These are phyloP conservation scores for Microsporum audouinii DNA, from an alignment of 2,329 filamentous ascomycete species.

Conservation along the genomic window DNA sequence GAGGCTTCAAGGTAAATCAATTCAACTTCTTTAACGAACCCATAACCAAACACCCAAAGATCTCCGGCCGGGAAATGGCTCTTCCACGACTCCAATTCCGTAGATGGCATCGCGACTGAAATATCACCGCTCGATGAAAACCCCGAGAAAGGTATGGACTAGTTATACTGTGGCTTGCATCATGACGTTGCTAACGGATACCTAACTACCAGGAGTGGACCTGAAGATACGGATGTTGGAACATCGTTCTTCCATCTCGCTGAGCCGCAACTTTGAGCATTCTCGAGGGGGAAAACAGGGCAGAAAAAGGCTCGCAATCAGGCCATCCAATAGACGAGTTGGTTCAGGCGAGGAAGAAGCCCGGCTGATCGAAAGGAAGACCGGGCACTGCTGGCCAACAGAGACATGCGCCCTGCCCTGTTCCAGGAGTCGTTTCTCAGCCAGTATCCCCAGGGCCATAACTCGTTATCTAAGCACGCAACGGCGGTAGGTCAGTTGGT, in stretches of 20 bases:
- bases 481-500: neutral
- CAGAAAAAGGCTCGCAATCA: neutral
- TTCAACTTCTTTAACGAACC: constrained; percentile 45
- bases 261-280: neutral
- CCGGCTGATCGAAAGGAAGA: neutral
- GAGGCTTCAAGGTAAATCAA: neutral
- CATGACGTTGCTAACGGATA: neutral
- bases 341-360: neutral
- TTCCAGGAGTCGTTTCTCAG: neutral
- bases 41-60: constrained; percentile 96
- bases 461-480: neutral
- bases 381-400: neutral
- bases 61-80: constrained; percentile 44
- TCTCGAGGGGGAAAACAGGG: neutral
- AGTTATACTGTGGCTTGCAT: neutral
- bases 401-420: neutral
- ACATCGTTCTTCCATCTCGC: neutral
- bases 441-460: neutral
- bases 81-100: constrained; percentile 29
- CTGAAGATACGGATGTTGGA: neutral
- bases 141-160: neutral
- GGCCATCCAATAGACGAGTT: neutral
- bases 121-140: neutral
- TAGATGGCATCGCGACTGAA: neutral
- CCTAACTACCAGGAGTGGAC: neutral